A percentile compares a stretch with the other conserved stretches of the same genome.
Conservation (phyloP, 176 grass and related monocot species). For the Zea mays region Zm-B73-REFERENCE-NAM-5.0 NC_050098.1:49413501-49414000, state of each 20-base stretch:
- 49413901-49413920: slow-evolving; percentile 39
- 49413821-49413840: background rate
- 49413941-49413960: slow-evolving; percentile 79
- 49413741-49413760: too few relatives aligned
- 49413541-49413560: slow-evolving; percentile 62
- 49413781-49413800: background rate
- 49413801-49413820: too few relatives aligned
- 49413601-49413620: background rate
- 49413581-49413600: background rate
- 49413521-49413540: slow-evolving; percentile 45
- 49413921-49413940: slow-evolving; percentile 58
- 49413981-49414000: slow-evolving; percentile 62
- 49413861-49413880: slow-evolving; percentile 44
- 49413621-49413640: too few relatives aligned
- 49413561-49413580: slow-evolving; percentile 56
- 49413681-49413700: too few relatives aligned
- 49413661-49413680: too few relatives aligned
- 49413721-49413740: background rate
- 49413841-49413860: too few relatives aligned
- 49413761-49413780: background rate
- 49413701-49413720: background rate
- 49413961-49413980: slow-evolving; percentile 86
- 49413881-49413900: slow-evolving; percentile 41
- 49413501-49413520: slow-evolving; percentile 54
- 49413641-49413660: too few relatives aligned